These are phyloP conservation scores for Aureobasidium sp. DNA, from an alignment of 2,329 filamentous ascomycete genomes.

Conservation along the genomic window DNA sequence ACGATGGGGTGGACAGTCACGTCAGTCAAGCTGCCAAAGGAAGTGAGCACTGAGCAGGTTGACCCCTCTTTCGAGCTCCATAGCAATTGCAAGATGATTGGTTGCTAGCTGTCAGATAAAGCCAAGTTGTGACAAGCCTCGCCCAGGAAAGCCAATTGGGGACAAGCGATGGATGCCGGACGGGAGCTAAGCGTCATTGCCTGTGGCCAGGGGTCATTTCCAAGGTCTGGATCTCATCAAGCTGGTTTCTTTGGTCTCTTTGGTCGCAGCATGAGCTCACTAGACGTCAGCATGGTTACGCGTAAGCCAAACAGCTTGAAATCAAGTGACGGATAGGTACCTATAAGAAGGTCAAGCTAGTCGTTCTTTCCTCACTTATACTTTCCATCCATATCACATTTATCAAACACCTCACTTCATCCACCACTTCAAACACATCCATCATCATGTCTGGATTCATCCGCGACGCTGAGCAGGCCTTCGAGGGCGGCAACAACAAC, in stretches of 20 bases:
- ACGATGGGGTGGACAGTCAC: neutral
- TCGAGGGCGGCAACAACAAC: slow-evolving; percentile 8
- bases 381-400: neutral
- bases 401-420: neutral
- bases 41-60: neutral
- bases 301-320: neutral
- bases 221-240: neutral
- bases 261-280: neutral
- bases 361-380: neutral
- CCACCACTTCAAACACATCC: neutral
- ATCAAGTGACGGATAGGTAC: neutral
- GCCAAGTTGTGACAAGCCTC: neutral
- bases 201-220: neutral
- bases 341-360: neutral
- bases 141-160: neutral
- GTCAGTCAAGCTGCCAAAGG: neutral
- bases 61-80: neutral
- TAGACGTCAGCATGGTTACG: neutral
- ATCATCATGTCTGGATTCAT: slow-evolving; percentile 12
- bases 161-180: neutral
- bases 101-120: neutral
- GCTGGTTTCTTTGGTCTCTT: neutral
- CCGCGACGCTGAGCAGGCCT: slow-evolving; percentile 7
- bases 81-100: neutral
- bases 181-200: neutral